Percentiles rank a stretch among this genome's conserved stretches.
Evolutionary conservation across 495 filamentous ascomycete species (phyloP).

Genomic region (Xylaria cubensis): DNA sequence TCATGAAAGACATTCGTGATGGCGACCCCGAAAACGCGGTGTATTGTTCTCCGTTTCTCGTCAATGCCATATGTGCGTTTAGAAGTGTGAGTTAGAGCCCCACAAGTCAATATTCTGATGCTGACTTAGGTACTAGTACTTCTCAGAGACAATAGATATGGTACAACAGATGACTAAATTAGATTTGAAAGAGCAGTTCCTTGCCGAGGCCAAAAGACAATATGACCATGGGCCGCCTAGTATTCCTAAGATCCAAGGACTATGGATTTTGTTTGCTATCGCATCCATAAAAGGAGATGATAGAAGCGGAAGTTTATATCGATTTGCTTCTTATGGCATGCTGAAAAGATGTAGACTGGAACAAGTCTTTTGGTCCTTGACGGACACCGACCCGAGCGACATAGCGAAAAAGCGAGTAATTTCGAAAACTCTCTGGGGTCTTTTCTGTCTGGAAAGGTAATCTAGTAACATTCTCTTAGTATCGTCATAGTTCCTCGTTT

Average conservation of each 20-base stretch:
- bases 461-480: not conserved
- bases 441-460: conserved; percentile 31
- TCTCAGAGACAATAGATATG: conserved; percentile 24
- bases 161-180: not conserved
- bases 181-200: conserved; percentile 27
- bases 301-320: conserved; percentile 29
- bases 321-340: conserved; percentile 32
- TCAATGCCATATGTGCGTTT: conserved; percentile 58
- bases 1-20: conserved; percentile 54
- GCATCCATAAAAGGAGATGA: conserved; percentile 28
- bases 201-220: conserved; percentile 28
- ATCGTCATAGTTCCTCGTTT: not conserved
- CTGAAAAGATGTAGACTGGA: conserved; percentile 26
- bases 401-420: conserved; percentile 21
- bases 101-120: not conserved
- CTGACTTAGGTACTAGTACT: not conserved
- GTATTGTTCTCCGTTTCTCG: conserved; percentile 61
- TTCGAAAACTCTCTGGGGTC: conserved; percentile 28
- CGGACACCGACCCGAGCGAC: conserved; percentile 5
- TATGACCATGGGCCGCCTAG: conserved; percentile 20
- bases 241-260: conserved; percentile 27
- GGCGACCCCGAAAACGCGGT: conserved; percentile 34
- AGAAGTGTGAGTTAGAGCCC: conserved; percentile 43
- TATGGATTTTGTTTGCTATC: conserved; percentile 29
- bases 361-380: conserved; percentile 16